Base-by-base conservation (phyloP, 225 moss, liverwort and hornwort genomes). In the Pseudisothecium myosuroides region DNA sequence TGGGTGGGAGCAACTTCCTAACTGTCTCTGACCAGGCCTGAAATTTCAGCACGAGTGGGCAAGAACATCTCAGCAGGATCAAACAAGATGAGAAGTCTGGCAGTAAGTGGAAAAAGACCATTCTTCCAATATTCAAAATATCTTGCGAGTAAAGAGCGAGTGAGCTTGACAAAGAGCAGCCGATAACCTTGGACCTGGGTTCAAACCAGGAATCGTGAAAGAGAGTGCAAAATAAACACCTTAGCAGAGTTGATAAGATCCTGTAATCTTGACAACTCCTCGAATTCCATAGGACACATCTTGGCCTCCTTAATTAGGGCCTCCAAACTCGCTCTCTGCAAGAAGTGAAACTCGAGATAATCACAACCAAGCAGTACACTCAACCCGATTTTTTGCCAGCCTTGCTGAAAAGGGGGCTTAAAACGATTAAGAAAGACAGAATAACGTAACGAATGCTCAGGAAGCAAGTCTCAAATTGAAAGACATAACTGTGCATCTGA, bases 11-110 rank as follows among this genome's bases (percentile, higher is more conserved):
- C 88, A 94, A 82, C 88, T 92, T 97, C 88, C 92, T 90, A 63
- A 95, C 95, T 43, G 93, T 92, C 76, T 95, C 97, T 90, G 95
- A 93, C 98, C 98, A 98, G 76, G 37, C 88, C 98, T 98, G 91
- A 65, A 76, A 91, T 88, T 76, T 72, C 81, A 81, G 62, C 71
- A 85, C 66, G 31, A 83, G n/a, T 58, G 68, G 68, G 26, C n/a
- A 66, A 39, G 23, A 88, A 27, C 74, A 87, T 62, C 76, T 84
- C 60, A 75, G 71, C 34, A 73, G 49, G 56, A 58, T 72, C 79
- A 60, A 50, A 88, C 43, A 81, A 76, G 21, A n/a, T 39, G n/a
- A 89, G 58, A 82, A 80, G 32, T 81, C 85, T 58, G 29, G 27
- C 43, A 76, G 49, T 68, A 68, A 47, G 56, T 39, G 29, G 14